A percentile compares a stretch with the other conserved stretches of the same genome.
These are phyloP conservation scores for Dentiscutata heterogama DNA, from an alignment of 371 early-diverging fungal species.

Conservation along the genomic window DNA sequence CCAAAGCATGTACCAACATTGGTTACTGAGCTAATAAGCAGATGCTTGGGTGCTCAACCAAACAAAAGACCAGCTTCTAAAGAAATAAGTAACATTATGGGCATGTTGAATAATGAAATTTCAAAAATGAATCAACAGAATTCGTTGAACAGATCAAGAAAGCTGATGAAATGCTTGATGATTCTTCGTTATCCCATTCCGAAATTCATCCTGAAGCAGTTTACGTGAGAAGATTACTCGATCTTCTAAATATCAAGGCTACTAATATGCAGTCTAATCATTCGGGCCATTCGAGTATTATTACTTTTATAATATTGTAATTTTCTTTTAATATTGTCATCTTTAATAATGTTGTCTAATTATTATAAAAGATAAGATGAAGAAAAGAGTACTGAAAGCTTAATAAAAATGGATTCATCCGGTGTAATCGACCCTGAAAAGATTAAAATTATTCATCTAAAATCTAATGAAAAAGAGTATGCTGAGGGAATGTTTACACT, in stretches of 20 bases:
- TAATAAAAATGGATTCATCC: no score
- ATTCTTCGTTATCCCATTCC: background rate
- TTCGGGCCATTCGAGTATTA: no score
- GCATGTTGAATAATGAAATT: background rate
- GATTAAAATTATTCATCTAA: no score
- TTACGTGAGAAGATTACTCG: slow-evolving; percentile 29
- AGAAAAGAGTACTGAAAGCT: no score
- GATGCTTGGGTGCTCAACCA: slow-evolving; percentile 8
- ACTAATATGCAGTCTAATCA: no score
- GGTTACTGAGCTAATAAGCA: background rate
- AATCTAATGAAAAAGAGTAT: no score
- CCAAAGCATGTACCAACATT: background rate
- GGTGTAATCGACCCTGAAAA: no score
- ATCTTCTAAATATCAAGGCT: background rate
- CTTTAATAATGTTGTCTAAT: no score
- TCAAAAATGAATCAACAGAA: background rate
- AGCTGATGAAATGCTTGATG: background rate
- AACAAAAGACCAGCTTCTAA: slow-evolving; percentile 18
- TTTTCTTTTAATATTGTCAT: no score
- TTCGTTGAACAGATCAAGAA: background rate
- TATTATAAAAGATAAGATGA: no score
- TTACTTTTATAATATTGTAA: no score
- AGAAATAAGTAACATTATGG: slow-evolving; percentile 15
- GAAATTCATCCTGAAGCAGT: slow-evolving; percentile 33
- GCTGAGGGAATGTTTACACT: no score